Conservation (phyloP, 2,329 filamentous ascomycete species). For the Fusarium pseudonygamai region DNA sequence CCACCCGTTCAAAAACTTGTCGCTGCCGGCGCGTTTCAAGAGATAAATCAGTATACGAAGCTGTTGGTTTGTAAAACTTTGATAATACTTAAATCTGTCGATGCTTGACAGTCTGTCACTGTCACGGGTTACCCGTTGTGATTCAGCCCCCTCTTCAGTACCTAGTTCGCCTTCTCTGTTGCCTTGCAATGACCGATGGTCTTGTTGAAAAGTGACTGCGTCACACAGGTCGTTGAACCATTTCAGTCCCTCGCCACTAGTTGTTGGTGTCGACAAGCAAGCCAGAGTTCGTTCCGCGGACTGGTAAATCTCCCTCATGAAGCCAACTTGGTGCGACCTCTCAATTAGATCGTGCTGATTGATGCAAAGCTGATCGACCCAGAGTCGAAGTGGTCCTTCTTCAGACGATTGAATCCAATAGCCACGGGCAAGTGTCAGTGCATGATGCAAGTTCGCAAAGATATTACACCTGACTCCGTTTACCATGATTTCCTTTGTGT, state of each 20-base stretch:
- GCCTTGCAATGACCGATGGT: rapidly evolving
- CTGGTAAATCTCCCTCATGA: rapidly evolving
- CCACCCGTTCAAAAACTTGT: not conserved
- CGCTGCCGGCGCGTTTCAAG: rapidly evolving
- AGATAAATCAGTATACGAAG: not conserved
- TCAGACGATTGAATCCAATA: rapidly evolving
- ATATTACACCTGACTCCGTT: rapidly evolving
- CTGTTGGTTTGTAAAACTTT: too few relatives aligned
- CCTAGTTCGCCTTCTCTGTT: not conserved
- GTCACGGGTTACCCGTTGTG: too few relatives aligned
- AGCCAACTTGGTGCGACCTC: not conserved
- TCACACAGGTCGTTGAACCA: not conserved
- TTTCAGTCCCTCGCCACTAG: not conserved
- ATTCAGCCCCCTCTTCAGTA: too few relatives aligned
- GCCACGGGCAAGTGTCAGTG: rapidly evolving
- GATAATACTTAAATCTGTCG: too few relatives aligned
- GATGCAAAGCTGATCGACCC: not conserved
- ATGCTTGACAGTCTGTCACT: too few relatives aligned
- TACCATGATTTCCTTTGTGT: rapidly evolving
- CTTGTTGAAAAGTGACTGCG: rapidly evolving
- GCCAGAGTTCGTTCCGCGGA: rapidly evolving
- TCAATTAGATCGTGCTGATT: rapidly evolving
- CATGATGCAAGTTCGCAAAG: rapidly evolving
- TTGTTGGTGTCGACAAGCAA: not conserved
- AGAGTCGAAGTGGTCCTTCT: rapidly evolving